A percentile compares a stretch with the other conserved stretches of the same genome.
Conservation (phyloP, 208 protist species). For the Endotrypanum monterogeii region DNA sequence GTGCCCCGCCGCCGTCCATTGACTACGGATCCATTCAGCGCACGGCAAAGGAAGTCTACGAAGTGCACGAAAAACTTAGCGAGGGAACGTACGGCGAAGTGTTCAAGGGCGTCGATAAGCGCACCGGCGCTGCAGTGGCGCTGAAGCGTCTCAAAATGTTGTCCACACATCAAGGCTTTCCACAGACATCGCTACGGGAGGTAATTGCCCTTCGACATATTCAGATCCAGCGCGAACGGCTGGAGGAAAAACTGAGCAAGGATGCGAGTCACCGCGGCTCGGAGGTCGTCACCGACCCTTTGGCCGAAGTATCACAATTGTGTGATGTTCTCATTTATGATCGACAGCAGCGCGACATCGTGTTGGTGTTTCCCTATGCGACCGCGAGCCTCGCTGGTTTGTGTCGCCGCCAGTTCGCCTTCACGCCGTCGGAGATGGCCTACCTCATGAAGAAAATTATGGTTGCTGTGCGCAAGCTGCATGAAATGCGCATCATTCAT, state of each 20-base stretch:
- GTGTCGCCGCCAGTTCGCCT: slow-evolving; percentile 58
- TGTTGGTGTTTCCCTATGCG: slow-evolving; percentile 80
- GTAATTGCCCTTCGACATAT: slow-evolving; percentile 85
- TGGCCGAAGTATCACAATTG: slow-evolving; percentile 69
- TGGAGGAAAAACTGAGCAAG: slow-evolving; percentile 24
- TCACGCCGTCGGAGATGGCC: slow-evolving; percentile 60
- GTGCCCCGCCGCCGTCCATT: slow-evolving; percentile 41
- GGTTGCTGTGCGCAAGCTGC: slow-evolving; percentile 60
- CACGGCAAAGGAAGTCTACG: slow-evolving; percentile 69
- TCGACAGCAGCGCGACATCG: slow-evolving; percentile 64
- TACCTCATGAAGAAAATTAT: slow-evolving; percentile 80
- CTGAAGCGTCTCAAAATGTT: slow-evolving; percentile 89
- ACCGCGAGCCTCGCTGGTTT: slow-evolving; percentile 73
- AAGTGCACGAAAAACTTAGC: slow-evolving; percentile 87
- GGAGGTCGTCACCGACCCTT: slow-evolving; percentile 31
- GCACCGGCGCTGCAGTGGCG: slow-evolving; percentile 61
- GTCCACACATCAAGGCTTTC: slow-evolving; percentile 82
- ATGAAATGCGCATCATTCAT: slow-evolving; percentile 90
- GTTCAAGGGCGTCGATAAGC: slow-evolving; percentile 69
- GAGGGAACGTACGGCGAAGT: slow-evolving; percentile 98
- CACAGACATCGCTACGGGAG: slow-evolving; percentile 86
- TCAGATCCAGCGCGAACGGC: slow-evolving; percentile 46
- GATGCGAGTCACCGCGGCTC: slow-evolving; percentile 1
- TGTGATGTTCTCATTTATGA: slow-evolving; percentile 80
- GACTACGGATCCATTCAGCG: slow-evolving; percentile 55